phyloP scores from a whole-genome alignment of 2,329 filamentous ascomycete species.

The Stachybotrys echinatus region DNA sequence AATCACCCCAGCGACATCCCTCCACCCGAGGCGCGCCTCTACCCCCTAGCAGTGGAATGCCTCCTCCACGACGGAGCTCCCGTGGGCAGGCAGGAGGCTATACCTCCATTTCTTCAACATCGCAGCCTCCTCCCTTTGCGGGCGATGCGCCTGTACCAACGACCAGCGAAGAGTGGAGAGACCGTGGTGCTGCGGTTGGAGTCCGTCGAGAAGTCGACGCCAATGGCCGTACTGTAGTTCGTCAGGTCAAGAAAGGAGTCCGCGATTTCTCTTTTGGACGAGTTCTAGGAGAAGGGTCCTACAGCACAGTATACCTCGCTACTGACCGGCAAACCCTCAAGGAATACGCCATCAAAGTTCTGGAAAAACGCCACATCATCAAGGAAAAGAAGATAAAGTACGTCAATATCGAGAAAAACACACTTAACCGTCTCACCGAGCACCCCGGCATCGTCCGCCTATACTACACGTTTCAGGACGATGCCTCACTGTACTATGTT shows the following conservation, averaged over 20 bases:
- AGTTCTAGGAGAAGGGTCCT: slow-evolving; percentile 90
- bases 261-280: slow-evolving; percentile 93
- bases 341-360: slow-evolving; percentile 96
- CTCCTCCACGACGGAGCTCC: slow-evolving; percentile 73
- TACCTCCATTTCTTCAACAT: slow-evolving; percentile 21
- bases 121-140: slow-evolving; percentile 21
- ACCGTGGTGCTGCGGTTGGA: slow-evolving; percentile 83
- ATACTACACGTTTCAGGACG: slow-evolving; percentile 98
- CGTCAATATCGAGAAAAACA: slow-evolving; percentile 99
- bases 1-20: slow-evolving; percentile 55
- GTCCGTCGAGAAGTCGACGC: slow-evolving; percentile 80
- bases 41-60: slow-evolving; percentile 47
- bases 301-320: slow-evolving; percentile 90
- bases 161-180: slow-evolving; percentile 92
- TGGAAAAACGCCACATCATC: slow-evolving; percentile 98
- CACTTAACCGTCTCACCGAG: slow-evolving; percentile 89
- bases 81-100: slow-evolving; percentile 60
- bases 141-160: slow-evolving; percentile 37
- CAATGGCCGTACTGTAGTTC: slow-evolving; percentile 73
- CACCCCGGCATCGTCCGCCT: slow-evolving; percentile 94
- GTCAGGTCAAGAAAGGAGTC: slow-evolving; percentile 92
- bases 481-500: slow-evolving; percentile 93
- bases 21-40: slow-evolving; percentile 48
- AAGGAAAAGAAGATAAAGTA: slow-evolving; percentile 99
- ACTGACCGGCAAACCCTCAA: slow-evolving; percentile 91